A percentile compares a stretch with the other conserved stretches of the same genome.
phyloP scores from a whole-genome alignment of 2,329 filamentous ascomycete genomes.

The Fusarium circinatum region DNA sequence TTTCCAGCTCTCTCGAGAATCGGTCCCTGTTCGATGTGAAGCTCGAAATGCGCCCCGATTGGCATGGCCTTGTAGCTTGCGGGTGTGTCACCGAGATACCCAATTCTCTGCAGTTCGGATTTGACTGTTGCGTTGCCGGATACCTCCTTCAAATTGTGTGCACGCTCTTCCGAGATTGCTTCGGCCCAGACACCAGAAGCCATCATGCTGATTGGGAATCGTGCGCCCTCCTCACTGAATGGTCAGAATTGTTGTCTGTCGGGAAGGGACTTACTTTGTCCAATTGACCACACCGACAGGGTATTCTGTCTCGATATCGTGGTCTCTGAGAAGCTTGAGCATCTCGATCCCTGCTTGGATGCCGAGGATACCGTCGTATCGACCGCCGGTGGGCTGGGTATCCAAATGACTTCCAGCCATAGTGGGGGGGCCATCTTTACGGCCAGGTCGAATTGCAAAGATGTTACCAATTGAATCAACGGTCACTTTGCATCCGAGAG shows the following conservation, averaged over 20 bases:
- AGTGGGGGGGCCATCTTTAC: slow-evolving; percentile 68
- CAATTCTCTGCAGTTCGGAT: slow-evolving; percentile 72
- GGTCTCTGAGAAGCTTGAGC: slow-evolving; percentile 73
- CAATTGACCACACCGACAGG: slow-evolving; percentile 81
- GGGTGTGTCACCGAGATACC: slow-evolving; percentile 68
- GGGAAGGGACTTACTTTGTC: slow-evolving; percentile 66
- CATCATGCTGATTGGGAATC: slow-evolving; percentile 80
- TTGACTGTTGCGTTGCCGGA: slow-evolving; percentile 42
- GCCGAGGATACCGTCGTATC: slow-evolving; percentile 83
- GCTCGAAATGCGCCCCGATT: slow-evolving; percentile 81
- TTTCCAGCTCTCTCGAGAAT: slow-evolving; percentile 29
- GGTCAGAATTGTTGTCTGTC: not conserved
- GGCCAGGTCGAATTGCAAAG: slow-evolving; percentile 76
- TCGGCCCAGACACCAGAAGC: slow-evolving; percentile 81
- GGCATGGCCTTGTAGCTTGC: slow-evolving; percentile 52
- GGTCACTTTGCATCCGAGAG: slow-evolving; percentile 72
- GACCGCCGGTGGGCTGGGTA: slow-evolving; percentile 71
- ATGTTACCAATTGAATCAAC: slow-evolving; percentile 84
- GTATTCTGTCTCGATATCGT: slow-evolving; percentile 73
- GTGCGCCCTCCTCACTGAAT: slow-evolving; percentile 78
- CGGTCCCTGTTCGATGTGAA: slow-evolving; percentile 80
- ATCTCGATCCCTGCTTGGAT: slow-evolving; percentile 79
- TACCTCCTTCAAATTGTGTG: slow-evolving; percentile 72
- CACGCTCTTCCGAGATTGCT: slow-evolving; percentile 68
- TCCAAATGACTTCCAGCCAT: slow-evolving; percentile 77